Evolutionary conservation across 768 basidiomycete species (phyloP).

Genomic region (Leccinum longicurvipes): DNA sequence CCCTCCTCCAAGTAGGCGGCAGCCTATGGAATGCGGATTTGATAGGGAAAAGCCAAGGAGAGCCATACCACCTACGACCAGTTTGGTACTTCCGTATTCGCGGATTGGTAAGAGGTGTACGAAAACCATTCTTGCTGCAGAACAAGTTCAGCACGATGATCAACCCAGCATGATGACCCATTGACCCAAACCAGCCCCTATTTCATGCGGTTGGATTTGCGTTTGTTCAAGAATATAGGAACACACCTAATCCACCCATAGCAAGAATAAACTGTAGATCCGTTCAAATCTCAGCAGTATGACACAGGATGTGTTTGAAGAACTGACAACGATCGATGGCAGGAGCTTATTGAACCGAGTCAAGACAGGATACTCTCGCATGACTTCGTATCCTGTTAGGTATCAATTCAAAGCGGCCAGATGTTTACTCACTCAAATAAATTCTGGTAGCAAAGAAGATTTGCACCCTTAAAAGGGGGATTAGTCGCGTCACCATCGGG

Average conservation of each 20-base stretch:
- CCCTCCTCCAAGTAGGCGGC: constrained; percentile 3
- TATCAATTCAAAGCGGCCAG: not conserved
- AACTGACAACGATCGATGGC: constrained; percentile 4
- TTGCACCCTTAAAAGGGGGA: constrained; percentile 2
- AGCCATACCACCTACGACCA: not conserved
- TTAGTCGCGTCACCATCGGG: not conserved
- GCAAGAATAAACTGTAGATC: not conserved
- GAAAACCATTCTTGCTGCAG: not conserved
- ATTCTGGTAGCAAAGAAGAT: constrained; percentile 5
- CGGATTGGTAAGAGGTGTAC: not conserved
- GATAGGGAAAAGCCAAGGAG: not conserved
- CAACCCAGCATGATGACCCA: not conserved
- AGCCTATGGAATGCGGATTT: not conserved
- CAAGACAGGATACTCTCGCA: constrained; percentile 4
- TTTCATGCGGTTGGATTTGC: not conserved
- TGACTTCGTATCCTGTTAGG: not conserved
- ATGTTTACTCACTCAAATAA: constrained; percentile 3
- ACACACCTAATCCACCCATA: constrained; percentile 3
- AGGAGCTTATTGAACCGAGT: not conserved
- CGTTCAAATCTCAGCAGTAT: not conserved
- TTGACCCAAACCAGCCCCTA: constrained; percentile 8
- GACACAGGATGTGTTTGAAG: not conserved
- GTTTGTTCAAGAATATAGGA: not conserved
- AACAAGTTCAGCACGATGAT: not conserved
- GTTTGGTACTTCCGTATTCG: not conserved